Evolutionary conservation across 2,329 filamentous ascomycete genomes (phyloP), one percentile per base, ranked within the genome.

Genomic region (Clonostachys chloroleuca): DNA sequence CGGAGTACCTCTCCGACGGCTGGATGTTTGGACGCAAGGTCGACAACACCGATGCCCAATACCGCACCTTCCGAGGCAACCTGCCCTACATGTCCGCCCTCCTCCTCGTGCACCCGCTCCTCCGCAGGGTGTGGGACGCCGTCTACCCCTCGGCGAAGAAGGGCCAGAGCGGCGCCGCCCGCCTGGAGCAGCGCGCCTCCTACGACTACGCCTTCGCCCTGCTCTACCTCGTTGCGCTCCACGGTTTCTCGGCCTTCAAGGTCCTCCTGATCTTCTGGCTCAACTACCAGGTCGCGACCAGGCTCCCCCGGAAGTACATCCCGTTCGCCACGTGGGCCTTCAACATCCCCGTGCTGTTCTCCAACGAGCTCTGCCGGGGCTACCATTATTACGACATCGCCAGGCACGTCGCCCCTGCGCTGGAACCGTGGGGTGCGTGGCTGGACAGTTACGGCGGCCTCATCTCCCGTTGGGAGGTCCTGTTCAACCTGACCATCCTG

Each of bases 21-120:
- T 99, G 94, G 94, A 87, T 99, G 48, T 87, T 87, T 8, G 92
- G 92, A 24, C 87, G 92, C 49, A 89, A 89, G 77, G 89, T 97
- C 52, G 94, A 99, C 69, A 84, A 91, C 52, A 94, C 91, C 37
- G 94, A 99, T 68, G 67, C 79, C 34, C 94, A 99, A 66, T 99
- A 97, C 67, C 74, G 78, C 49, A 84, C 81, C 36, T 96, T 99
- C 62, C 85, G 95, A 54, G 73, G 79, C 51, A 97, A 97, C 60
- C 77, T 97, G 36, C 92, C 90, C 3, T 89, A 87, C 62, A 83
- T 97, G 65, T 74, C 81, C 9, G 55, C 84, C 10, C 79, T 97
- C 6, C 70, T 97, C 13, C 55, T 88, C 24, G 66, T 91, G 40
- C 94, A 99, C 63, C 92, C 92, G 2, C 62, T 95, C 5, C 68